Base-by-base conservation (phyloP, 495 filamentous ascomycete species). In the Margaritispora aquatica region DNA sequence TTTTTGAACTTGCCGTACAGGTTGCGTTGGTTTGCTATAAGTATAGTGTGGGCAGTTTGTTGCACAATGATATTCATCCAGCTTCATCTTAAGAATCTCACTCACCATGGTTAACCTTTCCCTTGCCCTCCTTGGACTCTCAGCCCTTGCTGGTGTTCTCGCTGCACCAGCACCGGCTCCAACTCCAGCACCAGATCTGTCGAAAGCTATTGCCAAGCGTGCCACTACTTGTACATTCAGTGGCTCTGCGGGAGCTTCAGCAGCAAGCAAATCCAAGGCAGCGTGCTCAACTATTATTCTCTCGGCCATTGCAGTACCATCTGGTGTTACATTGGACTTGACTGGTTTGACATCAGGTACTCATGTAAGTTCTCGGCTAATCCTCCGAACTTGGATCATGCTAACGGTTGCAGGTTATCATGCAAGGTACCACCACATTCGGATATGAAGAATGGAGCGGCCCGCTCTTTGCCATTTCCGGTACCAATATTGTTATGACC, bases 371-470 rank as follows among this genome's bases (percentile, higher is more conserved):
- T 47, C n/a, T n/a, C 13, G 20, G 23, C 17, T 21, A 31, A 22
- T 3, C 20, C 21, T 46, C 20, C 23, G 15, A n/a, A 13, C n/a
- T 23, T 34, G 5, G 17, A 23, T 29, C 20, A 24, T 10, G 20
- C 49, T 54, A 4, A 53, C 23, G 11, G 22, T 23, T n/a, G 21
- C 38, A 73, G 68, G 73, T 78, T 26, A 80, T 76, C 23, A 81
- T 82, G 62, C 62, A 74, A 46, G 80, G 80, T 17, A 71, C 68
- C n/a, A 80, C 77, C 1, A 74, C 71, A 11, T 82, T 75, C 58
- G 76, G 66, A 5, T 82, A 79, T 50, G 61, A 75, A 41, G 78
- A 81, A 60, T 81, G 78, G 77, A 46, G 54, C 1, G 78, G 79
- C 8, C 78, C 77, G 26, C 66, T 83, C 1, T 68, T 81, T 54